Evolutionary conservation across 2,329 filamentous ascomycete species (phyloP).

Genomic region (Aspergillus udagawae): DNA sequence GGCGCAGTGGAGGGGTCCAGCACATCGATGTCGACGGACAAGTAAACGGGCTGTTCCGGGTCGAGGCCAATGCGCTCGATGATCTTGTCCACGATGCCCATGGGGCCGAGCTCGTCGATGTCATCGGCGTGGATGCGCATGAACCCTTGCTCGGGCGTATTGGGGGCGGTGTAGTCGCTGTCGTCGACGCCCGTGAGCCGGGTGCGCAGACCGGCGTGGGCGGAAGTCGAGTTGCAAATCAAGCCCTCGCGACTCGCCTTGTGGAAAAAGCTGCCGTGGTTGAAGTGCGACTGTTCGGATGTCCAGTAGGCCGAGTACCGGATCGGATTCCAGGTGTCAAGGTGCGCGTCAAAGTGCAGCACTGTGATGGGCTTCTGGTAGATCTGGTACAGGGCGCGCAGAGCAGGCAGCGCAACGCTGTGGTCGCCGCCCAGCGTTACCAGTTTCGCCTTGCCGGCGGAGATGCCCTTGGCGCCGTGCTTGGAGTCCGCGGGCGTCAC

Average conservation of each 20-base stretch:
- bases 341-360: conserved; percentile 72
- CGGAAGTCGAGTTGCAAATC: conserved; percentile 67
- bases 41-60: conserved; percentile 71
- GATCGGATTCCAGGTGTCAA: conserved; percentile 80
- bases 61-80: conserved; percentile 62
- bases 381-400: conserved; percentile 61
- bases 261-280: conserved; percentile 91
- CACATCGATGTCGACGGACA: conserved; percentile 78
- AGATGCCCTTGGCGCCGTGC: conserved; percentile 28
- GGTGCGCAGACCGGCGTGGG: conserved; percentile 80
- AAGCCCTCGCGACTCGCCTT: conserved; percentile 76
- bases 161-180: conserved; percentile 60
- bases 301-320: conserved; percentile 75
- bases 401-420: conserved; percentile 64
- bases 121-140: conserved; percentile 77
- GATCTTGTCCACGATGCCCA: conserved; percentile 67
- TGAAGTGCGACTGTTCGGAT: conserved; percentile 69
- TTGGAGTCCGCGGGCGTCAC: conserved; percentile 24
- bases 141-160: conserved; percentile 72
- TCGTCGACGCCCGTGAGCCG: conserved; percentile 64
- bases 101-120: conserved; percentile 74
- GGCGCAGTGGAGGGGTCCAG: conserved; percentile 68
- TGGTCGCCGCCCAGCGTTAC: conserved; percentile 72
- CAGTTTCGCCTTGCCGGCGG: conserved; percentile 48
- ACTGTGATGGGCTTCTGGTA: conserved; percentile 64